Evolutionary conservation across 768 basidiomycete species (phyloP), one percentile per base, ranked within the genome.

Genomic region (Cystoderma amianthinum): DNA sequence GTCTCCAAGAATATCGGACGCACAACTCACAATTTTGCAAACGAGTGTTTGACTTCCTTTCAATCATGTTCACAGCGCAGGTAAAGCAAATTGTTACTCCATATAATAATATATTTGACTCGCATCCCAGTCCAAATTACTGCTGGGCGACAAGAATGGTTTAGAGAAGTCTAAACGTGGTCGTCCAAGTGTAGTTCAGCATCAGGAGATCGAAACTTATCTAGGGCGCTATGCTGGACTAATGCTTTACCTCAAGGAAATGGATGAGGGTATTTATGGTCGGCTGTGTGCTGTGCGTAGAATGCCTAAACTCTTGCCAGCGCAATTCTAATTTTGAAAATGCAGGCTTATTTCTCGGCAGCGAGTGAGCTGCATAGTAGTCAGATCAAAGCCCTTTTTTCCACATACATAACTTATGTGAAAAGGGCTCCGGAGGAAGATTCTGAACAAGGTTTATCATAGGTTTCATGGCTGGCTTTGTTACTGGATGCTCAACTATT

Each of bases 11-110:
- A 59, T 98, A 98, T 56, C 74, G 78, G 44, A 91, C 86, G 2
- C 79, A 93, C 56, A 95, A 95, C 47, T 59, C 71, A 3, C 94
- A 97, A 55, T 98, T 98, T 63, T 93, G 90, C 68, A 94, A 94
- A 57, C 76, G 95, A 18, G 59, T 97, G 32, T 71, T 83, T 37
- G 95, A 97, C 54, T 97, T 88, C 61, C 65, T 97, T 28, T 78
- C 83, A 10, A 88, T 97, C 57, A 87, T 94, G 79, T 88, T 92
- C 61, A 85, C 81, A 42, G 88, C 85, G 20, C 92, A 93, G 74
- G 93, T 86, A 32, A 44, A 72, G 57, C 9, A 15, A 36, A 32
- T 23, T 44, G 9, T 32, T 38, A 15, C 18, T 36, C 35, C 18
- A 15, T 28, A 23, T 36, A 18, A 36, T 43, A 43, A 18, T 24